phyloP scores from a whole-genome alignment of 2,329 filamentous ascomycete species.

The Saccharata proteae region DNA sequence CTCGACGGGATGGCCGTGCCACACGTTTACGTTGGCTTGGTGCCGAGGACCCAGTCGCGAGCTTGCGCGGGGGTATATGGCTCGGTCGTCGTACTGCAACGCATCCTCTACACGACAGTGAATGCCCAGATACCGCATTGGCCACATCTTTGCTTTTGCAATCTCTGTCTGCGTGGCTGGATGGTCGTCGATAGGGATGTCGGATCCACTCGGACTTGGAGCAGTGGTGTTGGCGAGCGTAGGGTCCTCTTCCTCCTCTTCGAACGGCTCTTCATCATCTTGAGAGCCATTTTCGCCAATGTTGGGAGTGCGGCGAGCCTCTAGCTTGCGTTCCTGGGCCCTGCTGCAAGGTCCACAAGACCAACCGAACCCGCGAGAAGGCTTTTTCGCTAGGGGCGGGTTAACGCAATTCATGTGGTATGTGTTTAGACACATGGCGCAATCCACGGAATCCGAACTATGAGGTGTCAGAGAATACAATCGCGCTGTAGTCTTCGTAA shows the following conservation, averaged over 20 bases:
- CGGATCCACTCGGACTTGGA: constrained; percentile 31
- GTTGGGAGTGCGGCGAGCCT: constrained; percentile 76
- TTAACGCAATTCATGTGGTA: constrained; percentile 99
- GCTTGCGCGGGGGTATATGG: constrained; percentile 87
- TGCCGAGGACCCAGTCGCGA: constrained; percentile 84
- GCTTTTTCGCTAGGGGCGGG: constrained; percentile 86
- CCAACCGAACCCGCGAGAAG: constrained; percentile 95
- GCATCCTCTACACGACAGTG: constrained; percentile 94
- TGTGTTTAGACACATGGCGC: constrained; percentile 84
- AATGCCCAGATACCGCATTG: constrained; percentile 87
- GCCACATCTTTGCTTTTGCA: constrained; percentile 88
- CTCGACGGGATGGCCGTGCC: constrained; percentile 79
- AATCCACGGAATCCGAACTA: constrained; percentile 91
- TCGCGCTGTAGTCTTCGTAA: background rate
- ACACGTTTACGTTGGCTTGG: constrained; percentile 73
- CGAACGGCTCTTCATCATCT: constrained; percentile 52
- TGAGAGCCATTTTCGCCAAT: constrained; percentile 43
- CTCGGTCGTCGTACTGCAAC: constrained; percentile 86
- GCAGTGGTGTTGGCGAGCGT: constrained; percentile 32
- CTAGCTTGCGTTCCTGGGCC: constrained; percentile 85
- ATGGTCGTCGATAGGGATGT: constrained; percentile 44
- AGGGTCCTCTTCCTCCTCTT: constrained; percentile 52
- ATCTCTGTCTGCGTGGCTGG: constrained; percentile 73
- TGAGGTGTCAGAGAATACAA: constrained; percentile 7
- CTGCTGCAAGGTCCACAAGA: constrained; percentile 92